Conservation (phyloP, 2,329 filamentous ascomycete species). For the Colletotrichum orbiculare region DNA sequence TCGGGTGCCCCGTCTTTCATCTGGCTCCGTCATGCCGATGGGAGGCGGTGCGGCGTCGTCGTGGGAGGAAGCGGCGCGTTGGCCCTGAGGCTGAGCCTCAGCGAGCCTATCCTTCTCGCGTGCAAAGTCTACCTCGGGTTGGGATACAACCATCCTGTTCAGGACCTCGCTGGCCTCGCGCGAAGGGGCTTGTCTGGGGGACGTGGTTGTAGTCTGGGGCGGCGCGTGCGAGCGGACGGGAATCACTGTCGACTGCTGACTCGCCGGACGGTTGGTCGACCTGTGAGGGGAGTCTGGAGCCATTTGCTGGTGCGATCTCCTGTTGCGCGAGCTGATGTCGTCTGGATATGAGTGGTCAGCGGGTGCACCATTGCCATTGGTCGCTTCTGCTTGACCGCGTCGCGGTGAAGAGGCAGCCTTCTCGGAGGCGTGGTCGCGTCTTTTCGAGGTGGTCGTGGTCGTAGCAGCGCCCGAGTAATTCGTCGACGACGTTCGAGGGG, state of each 20-base stretch:
- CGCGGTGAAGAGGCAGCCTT: constrained; percentile 56
- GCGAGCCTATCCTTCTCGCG: constrained; percentile 77
- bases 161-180: constrained; percentile 84
- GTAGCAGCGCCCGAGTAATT: constrained; percentile 51
- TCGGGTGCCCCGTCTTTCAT: constrained; percentile 62
- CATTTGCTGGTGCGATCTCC: constrained; percentile 51
- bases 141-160: constrained; percentile 80
- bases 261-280: constrained; percentile 48
- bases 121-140: constrained; percentile 78
- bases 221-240: constrained; percentile 57
- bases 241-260: constrained; percentile 47
- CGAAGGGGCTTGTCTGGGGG: constrained; percentile 66
- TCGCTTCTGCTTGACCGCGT: constrained; percentile 51
- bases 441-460: constrained; percentile 57
- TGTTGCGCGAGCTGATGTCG: constrained; percentile 52
- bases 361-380: constrained; percentile 43
- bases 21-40: constrained; percentile 54
- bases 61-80: constrained; percentile 46
- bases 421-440: constrained; percentile 58
- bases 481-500: constrained; percentile 84
- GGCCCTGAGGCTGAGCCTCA: constrained; percentile 61
- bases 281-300: constrained; percentile 54
- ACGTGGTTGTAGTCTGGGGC: constrained; percentile 55
- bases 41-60: constrained; percentile 60
- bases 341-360: constrained; percentile 44